Evolutionary conservation across 176 grass and related monocot species (phyloP), one percentile per base, ranked within the genome.

Genomic region (Thinopyrum elongatum): DNA sequence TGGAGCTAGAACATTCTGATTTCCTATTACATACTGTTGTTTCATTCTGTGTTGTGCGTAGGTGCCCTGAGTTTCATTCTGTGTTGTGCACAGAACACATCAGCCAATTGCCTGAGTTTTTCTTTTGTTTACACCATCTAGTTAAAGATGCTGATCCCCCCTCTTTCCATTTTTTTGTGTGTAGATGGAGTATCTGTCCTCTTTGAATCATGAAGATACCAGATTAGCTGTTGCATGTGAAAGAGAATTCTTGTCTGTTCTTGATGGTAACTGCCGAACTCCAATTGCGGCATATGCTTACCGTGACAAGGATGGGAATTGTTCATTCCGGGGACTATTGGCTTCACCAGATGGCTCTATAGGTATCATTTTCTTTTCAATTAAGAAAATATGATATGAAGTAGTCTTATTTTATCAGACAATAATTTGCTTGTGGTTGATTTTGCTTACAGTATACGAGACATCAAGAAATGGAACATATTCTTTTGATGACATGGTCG

Each of bases 151-250:
- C 46, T 85, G 9, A 55, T 27, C 33, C 11, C 23, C 62, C 16
- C 27, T 70, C 2, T 82, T 59, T 76, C 5, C 12, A 39, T 30
- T 4, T 30, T 41, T 31, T 2, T 29, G 47, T 91, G 31, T 73
- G 67, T 84, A 99, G 97, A 90, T 83, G 83, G 88, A 93, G 70
- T 99, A 99, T 59, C 70, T 99, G 44, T 89, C 94, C 78, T 91
- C 89, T 11, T 65, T 99, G 82, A 96, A 94, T 86, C 97, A 99
- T 67, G 94, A 99, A 61, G 94, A 94, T 65, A 99, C 97, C 81
- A 94, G 94, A 89, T 88, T 99, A 91, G 97, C 97, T 83, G 97
- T 99, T 85, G 51, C 87, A 46, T 97, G 97, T 78, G 97, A 99
- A 85, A 91, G 97, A 83, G 97, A 93, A 41, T 99, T 97, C 85